Evolutionary conservation across 2,329 filamentous ascomycete species (phyloP), one percentile per base, ranked within the genome.

Genomic region (Onygenales sp.): DNA sequence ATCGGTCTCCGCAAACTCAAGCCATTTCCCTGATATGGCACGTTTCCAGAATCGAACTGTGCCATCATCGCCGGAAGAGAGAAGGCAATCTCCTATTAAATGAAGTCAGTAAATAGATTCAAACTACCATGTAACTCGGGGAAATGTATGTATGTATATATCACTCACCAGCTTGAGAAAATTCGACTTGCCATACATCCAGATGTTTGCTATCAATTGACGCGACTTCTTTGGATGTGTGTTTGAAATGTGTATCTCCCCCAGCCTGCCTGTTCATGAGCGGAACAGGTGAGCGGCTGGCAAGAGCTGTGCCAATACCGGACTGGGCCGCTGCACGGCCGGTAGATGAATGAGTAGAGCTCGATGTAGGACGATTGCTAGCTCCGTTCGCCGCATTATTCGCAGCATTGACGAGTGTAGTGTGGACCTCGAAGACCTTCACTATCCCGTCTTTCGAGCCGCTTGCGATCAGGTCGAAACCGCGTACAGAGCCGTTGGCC

Each of bases 401-500:
- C 7, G 60, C 55, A 27, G 57, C 61, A 43, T 63, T 66, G 21
- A 61, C 59, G 2, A 66, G 52, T 1, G 60, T 62, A n/a, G 71
- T 73, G 55, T 72, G 71, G 3, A 73, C 65, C 61, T 92, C 84
- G 64, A 94, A 95, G n/a, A 98, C 86, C 42, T 92, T 81, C 42
- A 96, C 83, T 61, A 83, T 85, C 2, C 93, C 92, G 66, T 98
- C 93, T 69, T 94, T 94, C 66, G 89, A 93, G 2, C 90, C 92
- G 5, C 91, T 94, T 2, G 92, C 93, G 61, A 97, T 80, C 54
- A 92, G 80, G 68, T 98, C 93, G 67, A 89, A 92, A 1, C 92
- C 92, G 41, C 91, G 78, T 62, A 94, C 89, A 59, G 90, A 94
- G 10, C 90, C 92, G 47, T 90, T 87, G 1, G 92, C 89, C 93